Evolutionary conservation across 1,284 basidiomycete species (phyloP).

Genomic region (Cerioporus squamosus): DNA sequence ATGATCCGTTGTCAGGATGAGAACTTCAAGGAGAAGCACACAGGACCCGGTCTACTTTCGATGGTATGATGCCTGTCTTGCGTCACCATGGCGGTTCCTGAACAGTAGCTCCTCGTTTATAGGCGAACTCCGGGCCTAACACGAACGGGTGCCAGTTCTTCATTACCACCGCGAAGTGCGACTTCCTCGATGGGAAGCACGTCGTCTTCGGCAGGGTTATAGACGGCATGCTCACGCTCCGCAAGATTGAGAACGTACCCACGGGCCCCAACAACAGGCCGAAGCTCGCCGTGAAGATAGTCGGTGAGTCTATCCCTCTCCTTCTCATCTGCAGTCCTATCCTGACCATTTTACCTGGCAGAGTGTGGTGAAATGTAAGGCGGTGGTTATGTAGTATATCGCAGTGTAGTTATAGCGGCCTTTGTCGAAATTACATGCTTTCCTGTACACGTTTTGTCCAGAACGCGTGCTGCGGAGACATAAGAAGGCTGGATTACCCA

Average conservation of each 20-base stretch:
- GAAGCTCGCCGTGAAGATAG: conserved; percentile 84
- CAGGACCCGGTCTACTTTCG: conserved; percentile 80
- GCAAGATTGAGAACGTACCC: conserved; percentile 94
- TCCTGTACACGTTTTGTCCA: too few species aligned
- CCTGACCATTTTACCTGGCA: conserved; percentile 23
- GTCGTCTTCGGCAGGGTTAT: conserved; percentile 90
- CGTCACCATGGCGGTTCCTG: conserved; percentile 1
- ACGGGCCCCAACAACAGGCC: conserved; percentile 89
- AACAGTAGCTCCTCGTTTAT: conserved; percentile 4
- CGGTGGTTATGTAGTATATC: not conserved
- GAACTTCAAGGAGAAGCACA: conserved; percentile 93
- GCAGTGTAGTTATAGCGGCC: too few species aligned
- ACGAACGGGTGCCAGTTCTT: conserved; percentile 99
- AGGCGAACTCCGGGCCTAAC: conserved; percentile 93
- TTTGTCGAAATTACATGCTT: too few species aligned
- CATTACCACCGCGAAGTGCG: conserved; percentile 92
- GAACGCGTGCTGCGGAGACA: not conserved
- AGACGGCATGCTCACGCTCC: conserved; percentile 85
- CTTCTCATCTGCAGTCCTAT: not conserved
- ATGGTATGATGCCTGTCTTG: conserved; percentile 59
- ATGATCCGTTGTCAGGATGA: conserved; percentile 67
- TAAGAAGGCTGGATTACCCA: not conserved
- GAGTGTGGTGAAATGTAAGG: conserved; percentile 64
- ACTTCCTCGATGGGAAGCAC: conserved; percentile 92
- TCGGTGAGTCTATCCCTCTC: conserved; percentile 54